A percentile compares a stretch with the other conserved stretches of the same genome.
These are phyloP conservation scores for Cryptomeria japonica DNA, from an alignment of 75 land plant species.

Conservation along the genomic window DNA sequence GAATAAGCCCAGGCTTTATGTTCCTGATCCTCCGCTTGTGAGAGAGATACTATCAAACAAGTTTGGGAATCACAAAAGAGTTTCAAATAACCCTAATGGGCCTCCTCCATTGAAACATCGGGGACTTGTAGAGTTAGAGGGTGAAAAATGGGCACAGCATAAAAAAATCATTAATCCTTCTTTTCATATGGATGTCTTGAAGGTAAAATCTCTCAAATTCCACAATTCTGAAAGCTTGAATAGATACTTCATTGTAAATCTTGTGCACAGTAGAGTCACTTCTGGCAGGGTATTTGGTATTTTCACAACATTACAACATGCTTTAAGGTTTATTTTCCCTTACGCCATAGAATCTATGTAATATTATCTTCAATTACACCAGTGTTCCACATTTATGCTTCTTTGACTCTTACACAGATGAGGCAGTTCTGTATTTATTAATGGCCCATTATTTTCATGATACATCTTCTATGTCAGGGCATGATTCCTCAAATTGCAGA, in stretches of 20 bases:
- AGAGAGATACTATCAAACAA: constrained; percentile 22
- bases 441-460: not conserved
- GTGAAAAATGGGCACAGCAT: no score
- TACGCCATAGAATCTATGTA: not conserved
- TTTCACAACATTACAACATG: no score
- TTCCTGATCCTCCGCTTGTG: constrained; percentile 10
- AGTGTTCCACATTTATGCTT: not conserved
- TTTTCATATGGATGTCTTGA: constrained; percentile 44
- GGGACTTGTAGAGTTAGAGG: constrained; percentile 21
- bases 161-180: no score
- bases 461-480: constrained; percentile 9
- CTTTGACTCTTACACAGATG: not conserved
- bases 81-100: not conserved
- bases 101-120: not conserved
- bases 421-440: no score
- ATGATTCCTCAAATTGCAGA: constrained; percentile 14
- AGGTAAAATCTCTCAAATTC: constrained; percentile 22
- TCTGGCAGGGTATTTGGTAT: no score
- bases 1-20: no score
- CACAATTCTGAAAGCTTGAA: not conserved
- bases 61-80: constrained; percentile 16
- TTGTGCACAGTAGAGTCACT: no score
- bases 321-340: no score
- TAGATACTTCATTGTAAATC: not conserved
- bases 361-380: not conserved